A percentile compares a stretch with the other conserved stretches of the same genome.
Evolutionary conservation across 2,329 filamentous ascomycete genomes (phyloP).

Genomic region (Penicillium sp.): DNA sequence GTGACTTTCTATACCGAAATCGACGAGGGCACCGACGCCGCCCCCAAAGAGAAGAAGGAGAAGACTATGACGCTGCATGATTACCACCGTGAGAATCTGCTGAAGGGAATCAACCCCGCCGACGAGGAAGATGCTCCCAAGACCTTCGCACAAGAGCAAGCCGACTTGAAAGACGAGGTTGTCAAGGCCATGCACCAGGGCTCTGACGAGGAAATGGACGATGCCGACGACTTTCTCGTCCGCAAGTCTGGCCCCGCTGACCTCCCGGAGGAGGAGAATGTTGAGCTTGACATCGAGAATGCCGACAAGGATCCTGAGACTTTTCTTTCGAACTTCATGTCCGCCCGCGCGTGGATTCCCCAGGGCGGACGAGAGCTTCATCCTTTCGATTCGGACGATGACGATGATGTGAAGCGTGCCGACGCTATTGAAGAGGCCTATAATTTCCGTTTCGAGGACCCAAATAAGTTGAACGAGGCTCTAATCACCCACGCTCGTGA

Average conservation of each 20-base stretch:
- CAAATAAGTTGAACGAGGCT: slow-evolving; percentile 82
- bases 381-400: slow-evolving; percentile 91
- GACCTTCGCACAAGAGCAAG: slow-evolving; percentile 89
- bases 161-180: slow-evolving; percentile 75
- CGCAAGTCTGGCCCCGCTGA: slow-evolving; percentile 62
- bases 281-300: slow-evolving; percentile 69
- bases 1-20: slow-evolving; percentile 75
- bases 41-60: slow-evolving; percentile 63
- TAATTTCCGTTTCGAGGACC: slow-evolving; percentile 95
- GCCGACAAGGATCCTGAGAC: slow-evolving; percentile 89
- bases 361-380: slow-evolving; percentile 69
- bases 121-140: slow-evolving; percentile 57
- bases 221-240: slow-evolving; percentile 76
- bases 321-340: slow-evolving; percentile 94
- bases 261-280: slow-evolving; percentile 47
- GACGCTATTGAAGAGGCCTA: slow-evolving; percentile 92
- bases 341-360: slow-evolving; percentile 86
- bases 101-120: slow-evolving; percentile 70
- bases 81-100: slow-evolving; percentile 89
- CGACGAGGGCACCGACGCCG: slow-evolving; percentile 55
- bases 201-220: slow-evolving; percentile 55
- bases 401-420: slow-evolving; percentile 72
- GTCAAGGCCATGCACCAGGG: slow-evolving; percentile 78
- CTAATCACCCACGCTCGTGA: slow-evolving; percentile 89
- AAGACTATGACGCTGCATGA: slow-evolving; percentile 86